Percentiles rank a stretch among this genome's conserved stretches.
These are phyloP conservation scores for Peziza echinospora DNA, from an alignment of 495 filamentous ascomycete species.

Conservation along the genomic window DNA sequence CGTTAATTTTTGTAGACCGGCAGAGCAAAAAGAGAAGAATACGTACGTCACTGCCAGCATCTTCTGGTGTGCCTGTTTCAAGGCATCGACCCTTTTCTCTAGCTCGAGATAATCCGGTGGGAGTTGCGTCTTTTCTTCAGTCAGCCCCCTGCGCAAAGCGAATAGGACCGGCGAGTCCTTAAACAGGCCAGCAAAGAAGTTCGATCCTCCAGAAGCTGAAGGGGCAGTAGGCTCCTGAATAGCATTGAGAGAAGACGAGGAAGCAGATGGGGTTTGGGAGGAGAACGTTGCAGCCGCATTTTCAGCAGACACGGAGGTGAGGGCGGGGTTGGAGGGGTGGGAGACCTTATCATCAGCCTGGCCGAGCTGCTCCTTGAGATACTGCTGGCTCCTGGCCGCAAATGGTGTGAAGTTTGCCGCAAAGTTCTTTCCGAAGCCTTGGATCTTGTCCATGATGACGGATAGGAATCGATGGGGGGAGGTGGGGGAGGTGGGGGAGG, in stretches of 20 bases:
- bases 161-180: conserved; percentile 10
- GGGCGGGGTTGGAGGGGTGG: neutral
- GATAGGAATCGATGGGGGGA: conserved; percentile 21
- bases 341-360: conserved; percentile 80
- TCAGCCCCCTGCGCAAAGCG: conserved; percentile 16
- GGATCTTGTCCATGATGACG: conserved; percentile 16
- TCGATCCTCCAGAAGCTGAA: conserved; percentile 1
- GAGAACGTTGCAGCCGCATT: neutral
- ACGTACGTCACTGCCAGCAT: conserved; percentile 88
- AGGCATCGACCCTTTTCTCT: conserved; percentile 93
- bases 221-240: conserved; percentile 6
- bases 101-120: conserved; percentile 95
- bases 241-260: conserved; percentile 4
- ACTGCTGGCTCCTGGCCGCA: conserved; percentile 81
- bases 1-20: conserved; percentile 4
- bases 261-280: conserved; percentile 5
- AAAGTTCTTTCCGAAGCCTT: conserved; percentile 45
- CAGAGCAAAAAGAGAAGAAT: conserved; percentile 2
- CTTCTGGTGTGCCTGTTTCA: conserved; percentile 93
- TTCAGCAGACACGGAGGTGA: conserved; percentile 1
- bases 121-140: conserved; percentile 53
- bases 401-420: conserved; percentile 67
- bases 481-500: neutral
- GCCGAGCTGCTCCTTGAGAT: conserved; percentile 88
- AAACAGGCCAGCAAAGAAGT: conserved; percentile 6